These are phyloP conservation scores for Ophiorrhiza pumila DNA, from an alignment of 257 asterid species.

Conservation along the genomic window DNA sequence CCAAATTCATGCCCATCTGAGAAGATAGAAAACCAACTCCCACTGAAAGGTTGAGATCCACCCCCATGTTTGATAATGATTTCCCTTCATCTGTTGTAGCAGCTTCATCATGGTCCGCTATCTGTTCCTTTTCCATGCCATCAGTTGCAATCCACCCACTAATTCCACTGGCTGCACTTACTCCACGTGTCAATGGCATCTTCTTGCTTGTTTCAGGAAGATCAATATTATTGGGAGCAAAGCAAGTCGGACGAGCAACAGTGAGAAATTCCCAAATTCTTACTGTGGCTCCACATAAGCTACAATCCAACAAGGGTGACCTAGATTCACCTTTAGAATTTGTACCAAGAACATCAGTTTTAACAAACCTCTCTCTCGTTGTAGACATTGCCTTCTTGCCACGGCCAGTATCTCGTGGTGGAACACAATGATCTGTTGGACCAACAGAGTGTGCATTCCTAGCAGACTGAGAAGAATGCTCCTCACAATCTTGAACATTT, in stretches of 20 bases:
- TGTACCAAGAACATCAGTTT: conserved; percentile 44
- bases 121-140: conserved; percentile 72
- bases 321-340: conserved; percentile 70
- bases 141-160: conserved; percentile 87
- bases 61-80: conserved; percentile 71
- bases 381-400: conserved; percentile 82
- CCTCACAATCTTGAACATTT: conserved; percentile 97
- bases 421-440: conserved; percentile 58
- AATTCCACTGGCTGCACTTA: conserved; percentile 99
- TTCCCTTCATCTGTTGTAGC: conserved; percentile 79
- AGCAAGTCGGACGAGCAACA: conserved; percentile 70
- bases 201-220: conserved; percentile 87
- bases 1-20: conserved; percentile 48
- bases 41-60: conserved; percentile 79
- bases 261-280: conserved; percentile 90
- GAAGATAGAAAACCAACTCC: conserved; percentile 81
- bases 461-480: conserved; percentile 97
- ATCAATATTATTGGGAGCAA: conserved; percentile 69
- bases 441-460: conserved; percentile 85
- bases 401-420: conserved; percentile 66
- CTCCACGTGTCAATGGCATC: conserved; percentile 81
- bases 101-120: conserved; percentile 79
- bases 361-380: conserved; percentile 43
- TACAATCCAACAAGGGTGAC: conserved; percentile 90
- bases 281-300: conserved; percentile 97